These are phyloP conservation scores for Flammula alnicola DNA, from an alignment of 1,284 basidiomycete species.

Conservation along the genomic window DNA sequence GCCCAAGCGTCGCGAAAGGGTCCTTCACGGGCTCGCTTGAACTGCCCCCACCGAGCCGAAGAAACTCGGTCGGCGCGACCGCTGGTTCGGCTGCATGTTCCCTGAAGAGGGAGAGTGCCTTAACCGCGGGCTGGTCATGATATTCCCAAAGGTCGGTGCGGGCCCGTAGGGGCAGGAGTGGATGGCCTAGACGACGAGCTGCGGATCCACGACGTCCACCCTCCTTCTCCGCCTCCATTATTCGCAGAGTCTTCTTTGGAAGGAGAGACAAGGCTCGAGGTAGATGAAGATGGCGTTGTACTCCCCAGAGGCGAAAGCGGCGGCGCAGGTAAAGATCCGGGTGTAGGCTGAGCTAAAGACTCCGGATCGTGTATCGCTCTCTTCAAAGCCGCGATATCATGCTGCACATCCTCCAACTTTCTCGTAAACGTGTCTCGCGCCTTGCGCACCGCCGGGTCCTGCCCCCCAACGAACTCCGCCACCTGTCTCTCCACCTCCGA, in stretches of 20 bases:
- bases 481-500: constrained; percentile 58
- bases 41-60: constrained; percentile 19
- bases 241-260: constrained; percentile 3
- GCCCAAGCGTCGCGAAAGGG: constrained; percentile 53
- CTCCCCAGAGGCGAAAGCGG: neutral
- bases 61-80: constrained; percentile 24
- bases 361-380: constrained; percentile 53
- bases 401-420: constrained; percentile 79
- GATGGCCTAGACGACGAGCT: constrained; percentile 43
- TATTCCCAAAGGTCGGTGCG: constrained; percentile 61
- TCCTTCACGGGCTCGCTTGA: constrained; percentile 29
- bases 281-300: constrained; percentile 15
- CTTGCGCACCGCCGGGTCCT: constrained; percentile 52
- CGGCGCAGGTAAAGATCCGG: constrained; percentile 14
- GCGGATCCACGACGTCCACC: constrained; percentile 64
- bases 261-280: constrained; percentile 9
- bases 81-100: constrained; percentile 14
- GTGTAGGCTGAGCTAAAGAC: constrained; percentile 15
- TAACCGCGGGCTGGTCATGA: constrained; percentile 66
- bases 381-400: constrained; percentile 77
- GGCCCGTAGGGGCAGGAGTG: constrained; percentile 32
- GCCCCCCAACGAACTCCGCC: constrained; percentile 61
- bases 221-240: constrained; percentile 14
- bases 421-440: constrained; percentile 54
- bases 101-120: constrained; percentile 51